These are phyloP conservation scores for Hymenotorrendiella dingleyae DNA, from an alignment of 2,329 filamentous ascomycete species.

Conservation along the genomic window DNA sequence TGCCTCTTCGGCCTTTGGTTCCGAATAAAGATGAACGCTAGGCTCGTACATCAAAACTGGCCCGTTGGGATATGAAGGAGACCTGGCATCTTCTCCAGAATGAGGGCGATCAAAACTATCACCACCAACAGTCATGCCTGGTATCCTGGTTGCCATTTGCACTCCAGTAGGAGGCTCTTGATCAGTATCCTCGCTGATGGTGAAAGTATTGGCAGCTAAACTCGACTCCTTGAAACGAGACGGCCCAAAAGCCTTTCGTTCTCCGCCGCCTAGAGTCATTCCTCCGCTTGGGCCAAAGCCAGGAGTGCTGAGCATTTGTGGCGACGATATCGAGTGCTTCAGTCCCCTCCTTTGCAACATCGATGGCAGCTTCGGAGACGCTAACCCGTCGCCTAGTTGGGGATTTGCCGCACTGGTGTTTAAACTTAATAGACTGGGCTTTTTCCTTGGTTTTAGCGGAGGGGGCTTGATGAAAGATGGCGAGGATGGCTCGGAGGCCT, in stretches of 20 bases:
- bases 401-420: constrained; percentile 60
- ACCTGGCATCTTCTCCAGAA: constrained; percentile 73
- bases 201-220: constrained; percentile 23
- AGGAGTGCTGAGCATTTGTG: constrained; percentile 57
- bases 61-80: constrained; percentile 74
- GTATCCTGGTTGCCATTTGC: constrained; percentile 52
- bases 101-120: constrained; percentile 62
- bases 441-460: constrained; percentile 57
- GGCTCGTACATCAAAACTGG: constrained; percentile 78
- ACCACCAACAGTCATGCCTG: constrained; percentile 45
- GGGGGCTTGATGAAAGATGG: constrained; percentile 78
- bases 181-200: constrained; percentile 29
- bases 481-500: constrained; percentile 51
- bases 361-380: constrained; percentile 47
- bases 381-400: constrained; percentile 45
- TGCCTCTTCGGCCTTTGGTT: constrained; percentile 73
- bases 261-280: constrained; percentile 54
- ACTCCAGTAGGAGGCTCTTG: constrained; percentile 49
- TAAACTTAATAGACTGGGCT: constrained; percentile 71
- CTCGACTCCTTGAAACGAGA: constrained; percentile 29
- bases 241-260: constrained; percentile 21
- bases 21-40: constrained; percentile 71
- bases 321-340: constrained; percentile 63
- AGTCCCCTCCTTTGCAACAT: constrained; percentile 57
- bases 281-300: constrained; percentile 56